These are phyloP conservation scores for Leccinum olivaceopallidum DNA, from an alignment of 768 basidiomycete genomes.

Conservation along the genomic window DNA sequence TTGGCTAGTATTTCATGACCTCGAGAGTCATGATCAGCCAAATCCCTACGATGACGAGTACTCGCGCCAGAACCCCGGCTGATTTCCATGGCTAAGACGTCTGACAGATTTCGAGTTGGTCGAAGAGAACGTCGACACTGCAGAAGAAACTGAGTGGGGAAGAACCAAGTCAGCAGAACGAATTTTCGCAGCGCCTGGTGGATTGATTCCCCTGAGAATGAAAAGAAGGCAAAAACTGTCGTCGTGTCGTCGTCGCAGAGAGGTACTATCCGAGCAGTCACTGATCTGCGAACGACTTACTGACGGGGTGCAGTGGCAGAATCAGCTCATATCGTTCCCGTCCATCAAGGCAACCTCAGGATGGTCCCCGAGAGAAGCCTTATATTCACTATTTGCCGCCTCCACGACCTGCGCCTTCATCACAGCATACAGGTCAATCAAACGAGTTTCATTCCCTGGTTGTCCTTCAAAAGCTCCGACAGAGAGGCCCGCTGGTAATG, in stretches of 20 bases:
- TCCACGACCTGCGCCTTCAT: slow-evolving; percentile 20
- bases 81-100: slow-evolving; percentile 60
- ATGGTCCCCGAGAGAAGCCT: slow-evolving; percentile 32
- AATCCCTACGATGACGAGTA: slow-evolving; percentile 79
- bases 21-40: slow-evolving; percentile 58
- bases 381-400: slow-evolving; percentile 37
- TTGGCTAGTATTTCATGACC: slow-evolving; percentile 81
- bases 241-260: slow-evolving; percentile 33
- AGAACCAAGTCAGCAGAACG: slow-evolving; percentile 69
- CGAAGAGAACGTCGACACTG: slow-evolving; percentile 70
- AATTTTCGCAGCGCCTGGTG: slow-evolving; percentile 73
- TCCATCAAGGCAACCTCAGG: slow-evolving; percentile 21
- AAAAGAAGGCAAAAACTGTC: slow-evolving; percentile 47
- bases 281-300: slow-evolving; percentile 1
- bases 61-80: slow-evolving; percentile 55
- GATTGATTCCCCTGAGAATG: slow-evolving; percentile 51
- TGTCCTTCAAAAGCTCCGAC: slow-evolving; percentile 5
- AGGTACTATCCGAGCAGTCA: slow-evolving; percentile 15
- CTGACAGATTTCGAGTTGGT: slow-evolving; percentile 55
- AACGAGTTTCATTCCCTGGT: neutral
- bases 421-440: slow-evolving; percentile 25
- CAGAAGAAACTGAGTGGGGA: slow-evolving; percentile 79
- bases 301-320: slow-evolving; percentile 25
- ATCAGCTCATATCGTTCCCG: slow-evolving; percentile 28
- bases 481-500: slow-evolving; percentile 20